Conservation (phyloP, 805 yeast species). For the Nematodospora valgi region DNA sequence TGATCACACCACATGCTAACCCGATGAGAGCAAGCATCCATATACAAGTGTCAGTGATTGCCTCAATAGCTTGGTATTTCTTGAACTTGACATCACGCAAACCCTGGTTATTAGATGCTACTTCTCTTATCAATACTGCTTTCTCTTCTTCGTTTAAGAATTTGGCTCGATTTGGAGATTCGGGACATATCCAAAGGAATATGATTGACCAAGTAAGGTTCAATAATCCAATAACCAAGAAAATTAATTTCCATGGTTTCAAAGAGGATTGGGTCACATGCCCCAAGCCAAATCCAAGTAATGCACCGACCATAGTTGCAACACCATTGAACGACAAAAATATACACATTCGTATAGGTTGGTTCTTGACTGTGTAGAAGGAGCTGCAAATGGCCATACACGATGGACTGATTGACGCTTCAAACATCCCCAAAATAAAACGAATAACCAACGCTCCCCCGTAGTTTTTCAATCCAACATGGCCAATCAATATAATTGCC, state of each 20-base stretch:
- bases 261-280: constrained; percentile 19
- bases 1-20: constrained; percentile 28
- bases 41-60: constrained; percentile 17
- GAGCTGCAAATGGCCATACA: constrained; percentile 31
- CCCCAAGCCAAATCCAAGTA: constrained; percentile 28
- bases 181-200: constrained; percentile 18
- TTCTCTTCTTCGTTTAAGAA: constrained; percentile 33
- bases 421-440: constrained; percentile 32
- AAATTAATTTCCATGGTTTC: constrained; percentile 24
- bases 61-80: constrained; percentile 19
- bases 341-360: constrained; percentile 25
- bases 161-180: constrained; percentile 26
- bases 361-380: constrained; percentile 31
- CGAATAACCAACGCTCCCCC: constrained; percentile 31
- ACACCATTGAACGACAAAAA: constrained; percentile 28
- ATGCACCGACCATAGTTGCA: constrained; percentile 22
- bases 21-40: constrained; percentile 20
- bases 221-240: constrained; percentile 17
- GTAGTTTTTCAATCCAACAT: constrained; percentile 31
- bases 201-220: constrained; percentile 18
- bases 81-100: constrained; percentile 21
- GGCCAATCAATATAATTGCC: constrained; percentile 20
- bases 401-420: constrained; percentile 32
- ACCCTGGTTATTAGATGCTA: constrained; percentile 22
- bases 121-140: constrained; percentile 16